Base-by-base conservation (phyloP, 2,329 filamentous ascomycete genomes). In the Clonostachys solani region DNA sequence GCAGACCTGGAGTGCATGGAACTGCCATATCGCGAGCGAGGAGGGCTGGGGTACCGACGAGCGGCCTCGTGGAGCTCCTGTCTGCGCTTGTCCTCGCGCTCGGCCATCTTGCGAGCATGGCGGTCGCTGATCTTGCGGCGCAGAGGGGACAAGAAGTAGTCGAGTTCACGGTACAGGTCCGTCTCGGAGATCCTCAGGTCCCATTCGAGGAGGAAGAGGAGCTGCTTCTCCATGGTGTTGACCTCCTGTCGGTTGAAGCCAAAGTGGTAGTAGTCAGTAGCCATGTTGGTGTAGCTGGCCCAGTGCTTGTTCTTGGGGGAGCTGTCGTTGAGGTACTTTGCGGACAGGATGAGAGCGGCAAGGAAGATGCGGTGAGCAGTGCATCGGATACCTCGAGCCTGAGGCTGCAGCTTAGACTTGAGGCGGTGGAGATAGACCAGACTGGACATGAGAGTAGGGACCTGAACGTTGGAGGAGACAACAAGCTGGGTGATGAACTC, bases 231-330 rank as follows among this genome's bases (percentile, higher is more conserved):
- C 94, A 99, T 99, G 52, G 97, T 79, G 75, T 99, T 99, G 60
- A 99, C 94, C 72, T 99, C 94, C 35, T 89, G 94, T 56, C 92
- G 80, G 60, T 85, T 92, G 77, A 99, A 97, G 58, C 91, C 89
- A 61, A 97, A 99, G 61, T 77, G 81, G 62, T 73, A 77, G 51
- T 58, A 63, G 9, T 76, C 72, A 12, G 84, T 83, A 65, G 77
- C 86, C 57, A 96, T 85, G 59, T 85, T 74, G 50, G 87, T 95
- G 77, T 97, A 99, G 60, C 84, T 86, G 54, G 94, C 92, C 94
- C 94, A 99, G 78, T 99, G 94, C 84, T 97, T 97, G 82, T 99
- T 99, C 84, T 97, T 97, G 53, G 94, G 94, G 12, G 91, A 96
- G 51, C 91, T 96, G 77, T 97, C 94, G 68, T 99, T 97, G 57